Percentiles rank a stretch among this genome's conserved stretches.
These are phyloP conservation scores for Echria macrotheca DNA, from an alignment of 495 filamentous ascomycete genomes.

Conservation along the genomic window DNA sequence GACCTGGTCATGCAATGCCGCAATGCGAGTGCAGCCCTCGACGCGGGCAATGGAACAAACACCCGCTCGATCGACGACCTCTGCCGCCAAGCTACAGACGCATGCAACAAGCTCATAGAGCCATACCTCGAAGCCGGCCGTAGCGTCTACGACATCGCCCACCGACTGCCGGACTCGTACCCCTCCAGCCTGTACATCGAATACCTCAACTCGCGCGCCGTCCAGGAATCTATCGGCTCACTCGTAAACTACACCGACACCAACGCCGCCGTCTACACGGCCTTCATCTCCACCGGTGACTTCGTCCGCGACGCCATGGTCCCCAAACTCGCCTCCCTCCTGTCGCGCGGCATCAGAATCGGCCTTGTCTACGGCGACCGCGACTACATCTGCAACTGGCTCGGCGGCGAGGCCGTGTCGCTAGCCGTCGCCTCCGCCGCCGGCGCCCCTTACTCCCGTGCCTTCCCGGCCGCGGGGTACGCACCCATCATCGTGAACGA, in stretches of 20 bases:
- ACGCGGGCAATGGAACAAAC: constrained; percentile 41
- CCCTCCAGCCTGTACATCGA: constrained; percentile 58
- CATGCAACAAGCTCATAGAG: constrained; percentile 44
- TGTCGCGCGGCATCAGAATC: constrained; percentile 56
- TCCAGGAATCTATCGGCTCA: constrained; percentile 60
- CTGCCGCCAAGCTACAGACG: constrained; percentile 36
- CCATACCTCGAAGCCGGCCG: constrained; percentile 42
- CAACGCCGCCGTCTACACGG: constrained; percentile 41
- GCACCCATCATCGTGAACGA: constrained; percentile 48
- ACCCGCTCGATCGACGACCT: constrained; percentile 42
- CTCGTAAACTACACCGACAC: constrained; percentile 62
- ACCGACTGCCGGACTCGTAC: constrained; percentile 51
- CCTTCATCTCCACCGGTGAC: constrained; percentile 52
- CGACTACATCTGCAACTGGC: constrained; percentile 66
- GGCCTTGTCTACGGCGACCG: constrained; percentile 61
- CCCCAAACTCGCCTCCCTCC: constrained; percentile 46
- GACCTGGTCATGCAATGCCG: constrained; percentile 50
- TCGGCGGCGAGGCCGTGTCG: constrained; percentile 57
- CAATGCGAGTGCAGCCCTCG: constrained; percentile 32
- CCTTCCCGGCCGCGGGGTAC: constrained; percentile 47
- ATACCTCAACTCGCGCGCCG: constrained; percentile 56
- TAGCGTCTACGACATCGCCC: constrained; percentile 60
- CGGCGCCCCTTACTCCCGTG: constrained; percentile 21
- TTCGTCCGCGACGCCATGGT: constrained; percentile 43
- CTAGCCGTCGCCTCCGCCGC: constrained; percentile 44